phyloP scores from a whole-genome alignment of 129 eudicot genomes.

The Pseudognaphalium luteoalbum region DNA sequence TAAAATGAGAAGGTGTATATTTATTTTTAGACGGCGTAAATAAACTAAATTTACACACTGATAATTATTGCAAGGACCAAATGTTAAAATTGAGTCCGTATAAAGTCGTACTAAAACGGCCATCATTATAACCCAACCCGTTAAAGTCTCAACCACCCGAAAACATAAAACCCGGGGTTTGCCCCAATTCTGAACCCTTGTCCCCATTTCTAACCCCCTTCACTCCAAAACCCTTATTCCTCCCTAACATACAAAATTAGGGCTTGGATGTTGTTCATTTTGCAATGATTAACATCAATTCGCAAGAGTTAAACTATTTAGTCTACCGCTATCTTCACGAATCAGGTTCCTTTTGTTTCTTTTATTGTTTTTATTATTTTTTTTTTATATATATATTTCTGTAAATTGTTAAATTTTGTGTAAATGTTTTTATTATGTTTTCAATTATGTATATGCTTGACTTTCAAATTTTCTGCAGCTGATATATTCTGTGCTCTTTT shows the following conservation, averaged over 20 bases:
- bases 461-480: neutral
- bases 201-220: constrained; percentile 25
- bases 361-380: neutral
- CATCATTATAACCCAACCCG: constrained; percentile 6
- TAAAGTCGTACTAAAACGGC: too few species aligned
- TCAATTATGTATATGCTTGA: neutral
- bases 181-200: neutral
- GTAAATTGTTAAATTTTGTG: neutral
- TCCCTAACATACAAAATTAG: constrained; percentile 16
- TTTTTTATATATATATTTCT: neutral
- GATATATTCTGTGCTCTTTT: neutral
- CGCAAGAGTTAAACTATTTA: constrained; percentile 69
- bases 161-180: constrained; percentile 25
- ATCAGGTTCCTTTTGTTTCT: constrained; percentile 55
- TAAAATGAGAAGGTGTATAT: too few species aligned
- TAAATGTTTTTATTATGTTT: neutral
- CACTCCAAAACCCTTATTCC: constrained; percentile 31
- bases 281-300: constrained; percentile 39
- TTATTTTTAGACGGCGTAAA: too few species aligned
- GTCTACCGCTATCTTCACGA: constrained; percentile 87
- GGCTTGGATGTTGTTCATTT: constrained; percentile 27
- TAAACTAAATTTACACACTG: too few species aligned
- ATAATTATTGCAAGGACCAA: too few species aligned
- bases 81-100: too few species aligned
- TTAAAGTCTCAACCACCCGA: constrained; percentile 8